Evolutionary conservation across 352 stramenopile species (phyloP), one percentile per base, ranked within the genome.

Genomic region (Aphanomyces stellatus): DNA sequence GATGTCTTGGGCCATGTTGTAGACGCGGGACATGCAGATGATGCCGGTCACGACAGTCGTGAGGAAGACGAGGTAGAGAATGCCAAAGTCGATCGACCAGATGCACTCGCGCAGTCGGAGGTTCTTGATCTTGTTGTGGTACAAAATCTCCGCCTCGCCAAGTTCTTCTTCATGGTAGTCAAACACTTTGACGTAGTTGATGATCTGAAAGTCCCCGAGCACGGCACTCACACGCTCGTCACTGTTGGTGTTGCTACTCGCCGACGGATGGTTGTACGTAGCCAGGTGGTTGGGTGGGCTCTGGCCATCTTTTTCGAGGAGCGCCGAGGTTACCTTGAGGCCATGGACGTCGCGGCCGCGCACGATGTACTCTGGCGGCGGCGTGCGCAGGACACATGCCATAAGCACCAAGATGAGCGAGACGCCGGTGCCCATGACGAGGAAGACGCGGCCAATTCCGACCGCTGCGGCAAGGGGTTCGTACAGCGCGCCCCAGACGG

Each of bases 401-500:
- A 76, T 85, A 22, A 74, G 64, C 51, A 73, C 81, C 65, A 87
- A 74, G 22, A 65, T 60, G 42, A 53, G 53, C 31, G 71, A 71
- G 69, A 85, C 76, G 33, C 78, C 53, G 37, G 65, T 69, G 28
- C 75, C 80, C 25, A 86, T 68, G 24, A 86, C 59, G n/a, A 88
- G 65, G 62, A 88, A 88, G 51, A 75, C 76, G 51, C 51, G 71
- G 17, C 74, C 15, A 6, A 88, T 70, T 0, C 78, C 77, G 2
- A 88, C 72, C 2, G 72, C 72, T 5, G 73, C 31, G 61, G 80
- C 79, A 34, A 73, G 73, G 22, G 79, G 77, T 37, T 85, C 53
- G 59, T 87, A 85, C 0, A 80, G 73, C 57, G 85, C 85, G 53
- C 75, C 76, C 77, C 77, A 87, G 43, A 87, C 73, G 35, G 87